phyloP scores from a whole-genome alignment of 179 eudicot genomes.

The Silene coronaria region DNA sequence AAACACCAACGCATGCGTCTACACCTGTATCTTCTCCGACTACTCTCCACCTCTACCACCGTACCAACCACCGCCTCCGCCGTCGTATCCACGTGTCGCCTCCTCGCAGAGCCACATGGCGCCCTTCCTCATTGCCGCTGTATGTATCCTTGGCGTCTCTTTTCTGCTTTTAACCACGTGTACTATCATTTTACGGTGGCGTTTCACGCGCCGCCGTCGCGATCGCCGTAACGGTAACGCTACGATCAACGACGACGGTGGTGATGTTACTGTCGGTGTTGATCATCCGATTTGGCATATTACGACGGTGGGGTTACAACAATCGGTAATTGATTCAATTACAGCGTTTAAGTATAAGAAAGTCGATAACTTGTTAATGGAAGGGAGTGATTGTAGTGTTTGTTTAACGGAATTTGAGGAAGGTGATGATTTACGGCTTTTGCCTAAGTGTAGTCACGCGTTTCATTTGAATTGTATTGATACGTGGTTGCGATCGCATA shows the following conservation, averaged over 20 bases:
- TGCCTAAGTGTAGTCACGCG: constrained; percentile 67
- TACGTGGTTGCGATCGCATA: constrained; percentile 63
- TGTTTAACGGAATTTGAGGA: constrained; percentile 71
- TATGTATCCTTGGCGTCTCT: constrained; percentile 38
- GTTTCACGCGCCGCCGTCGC: constrained; percentile 27
- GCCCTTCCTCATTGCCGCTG: constrained; percentile 25
- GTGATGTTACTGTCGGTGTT: constrained; percentile 12
- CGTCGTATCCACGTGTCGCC: not conserved
- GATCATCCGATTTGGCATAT: constrained; percentile 70
- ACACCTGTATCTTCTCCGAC: not conserved
- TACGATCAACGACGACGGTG: constrained; percentile 3
- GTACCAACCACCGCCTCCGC: constrained; percentile 15
- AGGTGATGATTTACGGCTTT: constrained; percentile 59
- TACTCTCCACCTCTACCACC: not conserved
- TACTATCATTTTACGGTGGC: constrained; percentile 25
- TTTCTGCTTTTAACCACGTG: constrained; percentile 35
- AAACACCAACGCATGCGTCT: not conserved
- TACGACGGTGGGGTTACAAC: constrained; percentile 58
- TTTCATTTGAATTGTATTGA: constrained; percentile 69
- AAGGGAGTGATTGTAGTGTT: constrained; percentile 64
- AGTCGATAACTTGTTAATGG: constrained; percentile 52
- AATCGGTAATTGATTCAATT: constrained; percentile 54
- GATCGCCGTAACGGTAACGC: not conserved
- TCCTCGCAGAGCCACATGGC: constrained; percentile 24
- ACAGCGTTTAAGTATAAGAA: constrained; percentile 44